Evolutionary conservation across 129 eudicot genomes (phyloP), one percentile per base, ranked within the genome.

Genomic region (Kitagawia praeruptora): DNA sequence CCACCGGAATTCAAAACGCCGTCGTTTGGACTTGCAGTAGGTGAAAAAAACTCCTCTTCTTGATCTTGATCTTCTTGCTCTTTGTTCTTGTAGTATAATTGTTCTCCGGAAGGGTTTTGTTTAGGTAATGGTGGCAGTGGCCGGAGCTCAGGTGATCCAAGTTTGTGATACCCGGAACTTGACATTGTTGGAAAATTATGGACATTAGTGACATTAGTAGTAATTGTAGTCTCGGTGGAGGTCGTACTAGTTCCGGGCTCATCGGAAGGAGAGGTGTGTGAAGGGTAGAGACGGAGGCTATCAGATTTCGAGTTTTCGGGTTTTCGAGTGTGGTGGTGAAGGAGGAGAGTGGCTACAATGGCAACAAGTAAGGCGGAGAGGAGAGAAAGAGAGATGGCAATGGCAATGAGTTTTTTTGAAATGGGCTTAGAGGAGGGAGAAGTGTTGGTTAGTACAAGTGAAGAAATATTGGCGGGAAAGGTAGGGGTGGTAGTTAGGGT

Each of bases 51-150:
- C 83, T 83, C 87, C 0, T 84, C 89, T 3, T 81, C 84, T 51
- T 76, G 79, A 39, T 84, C 88, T 31, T 81, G 86, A 9, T 40
- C 5, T 13, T 71, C 69, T 61, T 61, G 2, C 0, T 61, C 34
- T n/a, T 34, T 14, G 23, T 69, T 42, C 9, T 51, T 77, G 46
- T 27, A 16, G 11, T 34, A 46, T 14, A 11, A 6, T 15, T 75
- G 79, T 15, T 77, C 76, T 77, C 67, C 78, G 15, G 48, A 77
- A 53, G 79, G 80, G 45, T 79, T 81, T 25, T 79, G 89, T 16
- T 89, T 92, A 23, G 96, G 98, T 69, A 95, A 76, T 0, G 98
- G 98, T 27, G 98, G 98, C 1, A 95, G 85, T 4, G 98, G 97
- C 40, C 81, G 96, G 83, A 95, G 94, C 88, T 95, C 98, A 72